Evolutionary conservation across 73 alveolate genomes (phyloP), one percentile per base, ranked within the genome.

Genomic region (Paraurostyla sp.): DNA sequence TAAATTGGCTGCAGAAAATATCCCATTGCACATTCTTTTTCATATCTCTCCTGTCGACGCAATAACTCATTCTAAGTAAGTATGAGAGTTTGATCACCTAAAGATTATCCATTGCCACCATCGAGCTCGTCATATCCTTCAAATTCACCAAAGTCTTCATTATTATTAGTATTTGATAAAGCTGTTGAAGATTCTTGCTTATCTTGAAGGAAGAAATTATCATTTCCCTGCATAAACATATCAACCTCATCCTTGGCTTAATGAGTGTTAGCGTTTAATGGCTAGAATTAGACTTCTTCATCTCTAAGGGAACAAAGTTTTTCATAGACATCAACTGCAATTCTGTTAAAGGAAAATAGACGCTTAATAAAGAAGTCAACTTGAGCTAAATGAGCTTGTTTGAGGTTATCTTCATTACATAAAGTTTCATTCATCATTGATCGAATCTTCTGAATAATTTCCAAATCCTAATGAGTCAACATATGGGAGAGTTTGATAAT

Each of bases 1-100:
- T 81, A 59, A 49, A 81, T 81, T 56, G 91, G 83, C 82, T 81
- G 57, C 71, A 81, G 29, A 45, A 81, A 81, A 51, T 81, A 81
- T 18, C 91, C 91, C 52, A 16, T 81, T 23, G 11, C 15, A 45
- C 83, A 54, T 35, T 54, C 80, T 35, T 54, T 38, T 33, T 78
- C 89, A 38, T 51, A 78, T 4, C 78, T 22, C 62, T 54, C 2
- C 50, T 78, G 43, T 1, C 86, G 42, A 23, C 46, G 29, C 50
- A 7, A 6, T 3, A 65, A 18, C 35, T 65, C 82, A 7, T 45
- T 1, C 22, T 42, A n/a, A 30, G 71, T 73, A 38, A 73, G 7
- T 3, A 73, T 73, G 6, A 32, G 29, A 22, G 51, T 62, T 62
- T 43, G 80, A 20, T 62, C 48, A 41, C n/a, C n/a, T n/a, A n/a